Evolutionary conservation across 352 stramenopile genomes (phyloP), one percentile per base, ranked within the genome.

Genomic region (Phytophthora citrophthora): DNA sequence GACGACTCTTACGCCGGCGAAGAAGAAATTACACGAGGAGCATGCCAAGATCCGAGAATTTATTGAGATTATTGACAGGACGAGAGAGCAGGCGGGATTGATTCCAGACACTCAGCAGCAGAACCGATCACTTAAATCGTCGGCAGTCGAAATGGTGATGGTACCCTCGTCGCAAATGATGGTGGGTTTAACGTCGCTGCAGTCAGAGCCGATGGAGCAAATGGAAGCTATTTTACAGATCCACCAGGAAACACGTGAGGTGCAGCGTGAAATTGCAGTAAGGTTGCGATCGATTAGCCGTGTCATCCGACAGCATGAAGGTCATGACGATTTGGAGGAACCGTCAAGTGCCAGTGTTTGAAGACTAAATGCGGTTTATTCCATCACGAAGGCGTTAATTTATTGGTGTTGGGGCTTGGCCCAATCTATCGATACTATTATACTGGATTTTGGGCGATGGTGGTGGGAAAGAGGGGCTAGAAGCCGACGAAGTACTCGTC

Each of bases 401-500:
- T 70, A 63, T 63, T 41, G 23, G 44, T 51, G 5, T 27, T 67
- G 23, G 40, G 20, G 23, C 49, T 39, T 26, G 29, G 12, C n/a
- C 43, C n/a, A 41, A 38, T 40, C 36, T 70, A 60, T 39, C 34
- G 5, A 50, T 24, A 11, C 51, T 45, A 57, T 1, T 62, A 10
- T 51, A 61, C 41, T 18, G 15, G 27, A 4, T 23, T 43, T 2
- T 13, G 23, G n/a, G 20, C 51, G 32, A 45, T 15, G 13, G 36
- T 44, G 8, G 8, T 11, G 29, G 29, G 29, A 34, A 34, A 20
- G 20, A 6, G 23, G 10, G 24, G 5, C 64, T 89, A 93, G 46
- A 91, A 93, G n/a, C 73, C 84, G 32, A 86, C 52, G 43, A 93
- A 91, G 54, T 79, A 85, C 39, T 89, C 76, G 59, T 90, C 68